Conservation (phyloP, 805 yeast genomes). For the Diddensiella caesifluorescens region DNA sequence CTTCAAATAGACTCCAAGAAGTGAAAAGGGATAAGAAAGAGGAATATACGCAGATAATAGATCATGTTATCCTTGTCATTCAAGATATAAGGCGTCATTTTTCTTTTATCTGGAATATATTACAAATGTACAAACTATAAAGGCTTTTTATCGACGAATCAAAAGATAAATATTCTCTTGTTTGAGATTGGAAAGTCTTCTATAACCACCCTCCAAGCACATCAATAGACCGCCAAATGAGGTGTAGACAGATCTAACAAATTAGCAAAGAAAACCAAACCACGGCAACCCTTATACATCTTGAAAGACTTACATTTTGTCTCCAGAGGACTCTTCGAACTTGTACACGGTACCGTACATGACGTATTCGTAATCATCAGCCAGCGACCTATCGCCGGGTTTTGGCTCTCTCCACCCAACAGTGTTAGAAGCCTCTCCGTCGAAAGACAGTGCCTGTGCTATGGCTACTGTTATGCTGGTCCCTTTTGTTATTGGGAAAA, state of each 20-base stretch:
- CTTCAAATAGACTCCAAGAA: constrained; percentile 44
- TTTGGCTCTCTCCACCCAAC: constrained; percentile 76
- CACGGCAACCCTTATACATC: background rate
- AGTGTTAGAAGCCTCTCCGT: constrained; percentile 41
- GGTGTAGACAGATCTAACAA: constrained; percentile 71
- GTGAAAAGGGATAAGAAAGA: background rate
- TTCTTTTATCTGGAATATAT: too few species aligned
- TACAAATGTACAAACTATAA: background rate
- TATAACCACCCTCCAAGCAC: constrained; percentile 92
- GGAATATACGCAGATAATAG: background rate
- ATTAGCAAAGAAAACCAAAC: background rate
- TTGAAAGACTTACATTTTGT: constrained; percentile 36
- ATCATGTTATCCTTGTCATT: too few species aligned
- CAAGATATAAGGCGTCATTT: too few species aligned
- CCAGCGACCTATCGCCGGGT: constrained; percentile 76
- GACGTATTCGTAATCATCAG: constrained; percentile 96
- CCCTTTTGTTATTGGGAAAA: constrained; percentile 74
- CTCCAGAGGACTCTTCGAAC: constrained; percentile 77
- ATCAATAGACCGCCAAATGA: constrained; percentile 93
- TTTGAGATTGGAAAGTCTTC: constrained; percentile 80
- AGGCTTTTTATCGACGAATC: constrained; percentile 56
- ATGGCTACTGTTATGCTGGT: constrained; percentile 82
- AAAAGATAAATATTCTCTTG: constrained; percentile 91
- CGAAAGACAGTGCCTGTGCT: constrained; percentile 65
- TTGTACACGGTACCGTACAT: constrained; percentile 98